Percentiles rank a stretch among this genome's conserved stretches.
phyloP scores from a whole-genome alignment of 495 filamentous ascomycete genomes.

The Penicillium angulare region DNA sequence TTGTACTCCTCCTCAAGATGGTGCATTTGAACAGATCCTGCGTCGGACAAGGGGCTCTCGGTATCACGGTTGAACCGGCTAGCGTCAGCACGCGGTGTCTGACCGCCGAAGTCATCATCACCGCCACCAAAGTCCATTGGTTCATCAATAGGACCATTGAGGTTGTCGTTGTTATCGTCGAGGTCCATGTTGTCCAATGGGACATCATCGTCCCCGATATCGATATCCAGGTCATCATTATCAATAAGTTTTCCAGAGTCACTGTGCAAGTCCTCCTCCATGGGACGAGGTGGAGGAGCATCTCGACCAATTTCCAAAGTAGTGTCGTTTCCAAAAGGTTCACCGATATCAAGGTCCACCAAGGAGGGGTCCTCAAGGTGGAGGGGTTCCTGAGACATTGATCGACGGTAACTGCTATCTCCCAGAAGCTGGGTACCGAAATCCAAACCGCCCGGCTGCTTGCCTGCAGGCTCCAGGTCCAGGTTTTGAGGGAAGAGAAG shows the following conservation, averaged over 20 bases:
- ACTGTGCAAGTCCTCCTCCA: constrained; percentile 73
- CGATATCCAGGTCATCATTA: constrained; percentile 44
- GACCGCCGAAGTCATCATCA: constrained; percentile 39
- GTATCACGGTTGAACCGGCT: constrained; percentile 63
- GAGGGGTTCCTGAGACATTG: constrained; percentile 48
- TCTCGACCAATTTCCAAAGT: constrained; percentile 87
- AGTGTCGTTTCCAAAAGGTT: constrained; percentile 48
- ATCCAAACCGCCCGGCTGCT: constrained; percentile 53
- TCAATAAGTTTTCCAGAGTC: constrained; percentile 56
- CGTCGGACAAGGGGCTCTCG: constrained; percentile 41
- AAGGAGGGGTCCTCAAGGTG: constrained; percentile 49
- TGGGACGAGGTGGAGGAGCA: constrained; percentile 59
- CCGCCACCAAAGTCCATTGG: constrained; percentile 47
- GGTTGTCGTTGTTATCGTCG: constrained; percentile 31
- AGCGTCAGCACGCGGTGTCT: constrained; percentile 51
- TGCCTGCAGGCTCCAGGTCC: constrained; percentile 55
- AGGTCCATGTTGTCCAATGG: constrained; percentile 43
- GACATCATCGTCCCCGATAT: constrained; percentile 54
- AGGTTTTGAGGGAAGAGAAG: constrained; percentile 68
- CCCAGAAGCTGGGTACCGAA: constrained; percentile 70
- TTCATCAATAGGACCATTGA: constrained; percentile 35
- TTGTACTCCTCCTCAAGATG: constrained; percentile 63
- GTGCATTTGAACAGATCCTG: constrained; percentile 31
- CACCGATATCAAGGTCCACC: constrained; percentile 52
- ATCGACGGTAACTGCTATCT: constrained; percentile 55